Evolutionary conservation across 2,329 filamentous ascomycete genomes (phyloP).

Genomic region (Cladosporium cucumerinum): DNA sequence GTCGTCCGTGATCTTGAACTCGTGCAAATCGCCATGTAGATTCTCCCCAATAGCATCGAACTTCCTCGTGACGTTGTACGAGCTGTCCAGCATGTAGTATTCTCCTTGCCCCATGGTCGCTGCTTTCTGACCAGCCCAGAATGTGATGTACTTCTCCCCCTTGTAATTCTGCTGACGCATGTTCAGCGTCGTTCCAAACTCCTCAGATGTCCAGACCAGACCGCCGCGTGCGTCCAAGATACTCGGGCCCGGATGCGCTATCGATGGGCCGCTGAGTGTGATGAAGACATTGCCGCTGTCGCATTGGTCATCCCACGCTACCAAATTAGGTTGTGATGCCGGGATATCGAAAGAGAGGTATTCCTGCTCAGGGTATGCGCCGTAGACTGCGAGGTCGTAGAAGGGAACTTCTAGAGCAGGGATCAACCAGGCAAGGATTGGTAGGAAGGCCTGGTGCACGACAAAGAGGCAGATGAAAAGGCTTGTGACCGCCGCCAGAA

Average conservation of each 20-base stretch:
- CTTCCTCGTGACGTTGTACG: conserved; percentile 28
- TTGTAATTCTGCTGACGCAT: conserved; percentile 36
- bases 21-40: conserved; percentile 41
- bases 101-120: conserved; percentile 34
- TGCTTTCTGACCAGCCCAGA: conserved; percentile 39
- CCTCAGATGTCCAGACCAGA: conserved; percentile 35
- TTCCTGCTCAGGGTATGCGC: conserved; percentile 28
- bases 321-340: conserved; percentile 26
- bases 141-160: conserved; percentile 37
- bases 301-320: conserved; percentile 33
- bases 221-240: conserved; percentile 35
- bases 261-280: conserved; percentile 31
- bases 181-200: conserved; percentile 32
- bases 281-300: conserved; percentile 30
- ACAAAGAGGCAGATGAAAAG: conserved; percentile 20
- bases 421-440: conserved; percentile 29
- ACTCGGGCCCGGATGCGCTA: conserved; percentile 32
- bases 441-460: conserved; percentile 30
- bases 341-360: conserved; percentile 30
- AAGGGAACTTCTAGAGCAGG: conserved; percentile 29
- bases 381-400: conserved; percentile 34
- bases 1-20: conserved; percentile 42
- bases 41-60: conserved; percentile 31
- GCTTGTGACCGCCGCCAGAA: neutral
- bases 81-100: conserved; percentile 35